These are phyloP conservation scores for Dianthus caryophyllus DNA, from an alignment of 148 eudicot species.

Conservation along the genomic window DNA sequence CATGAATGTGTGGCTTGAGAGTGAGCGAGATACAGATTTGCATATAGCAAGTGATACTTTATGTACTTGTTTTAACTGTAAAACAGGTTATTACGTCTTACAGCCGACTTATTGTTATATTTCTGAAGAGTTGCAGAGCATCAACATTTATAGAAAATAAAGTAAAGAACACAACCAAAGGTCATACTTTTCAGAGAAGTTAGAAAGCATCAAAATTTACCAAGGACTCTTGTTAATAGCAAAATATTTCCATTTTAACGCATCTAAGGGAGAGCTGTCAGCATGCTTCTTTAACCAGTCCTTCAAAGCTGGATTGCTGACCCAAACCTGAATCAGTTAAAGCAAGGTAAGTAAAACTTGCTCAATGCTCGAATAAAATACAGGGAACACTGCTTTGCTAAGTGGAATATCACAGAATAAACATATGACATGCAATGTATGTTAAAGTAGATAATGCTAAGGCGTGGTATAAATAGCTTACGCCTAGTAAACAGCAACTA, in stretches of 20 bases:
- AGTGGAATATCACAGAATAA: neutral
- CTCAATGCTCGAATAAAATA: neutral
- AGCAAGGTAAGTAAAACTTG: slow-evolving; percentile 6
- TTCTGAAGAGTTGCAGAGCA: too few relatives aligned
- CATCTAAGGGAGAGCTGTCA: slow-evolving; percentile 53
- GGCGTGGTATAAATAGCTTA: neutral
- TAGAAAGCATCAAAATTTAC: slow-evolving; percentile 31
- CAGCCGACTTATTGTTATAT: too few relatives aligned
- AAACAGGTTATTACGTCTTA: too few relatives aligned
- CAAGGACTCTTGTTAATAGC: slow-evolving; percentile 81
- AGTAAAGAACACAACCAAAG: neutral
- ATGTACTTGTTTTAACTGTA: too few relatives aligned
- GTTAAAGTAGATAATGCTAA: neutral
- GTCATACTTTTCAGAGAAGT: slow-evolving; percentile 2
- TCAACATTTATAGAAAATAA: too few relatives aligned
- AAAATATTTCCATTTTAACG: slow-evolving; percentile 77
- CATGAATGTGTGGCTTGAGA: too few relatives aligned
- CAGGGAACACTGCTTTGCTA: neutral
- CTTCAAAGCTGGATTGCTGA: slow-evolving; percentile 69
- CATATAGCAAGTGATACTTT: too few relatives aligned
- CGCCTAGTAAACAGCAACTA: neutral
- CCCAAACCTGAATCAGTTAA: slow-evolving; percentile 55
- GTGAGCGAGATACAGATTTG: neutral
- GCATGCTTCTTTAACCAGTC: slow-evolving; percentile 74
- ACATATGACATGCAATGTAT: neutral